These are phyloP conservation scores for Tirmania nivea DNA, from an alignment of 495 filamentous ascomycete genomes.

Conservation along the genomic window DNA sequence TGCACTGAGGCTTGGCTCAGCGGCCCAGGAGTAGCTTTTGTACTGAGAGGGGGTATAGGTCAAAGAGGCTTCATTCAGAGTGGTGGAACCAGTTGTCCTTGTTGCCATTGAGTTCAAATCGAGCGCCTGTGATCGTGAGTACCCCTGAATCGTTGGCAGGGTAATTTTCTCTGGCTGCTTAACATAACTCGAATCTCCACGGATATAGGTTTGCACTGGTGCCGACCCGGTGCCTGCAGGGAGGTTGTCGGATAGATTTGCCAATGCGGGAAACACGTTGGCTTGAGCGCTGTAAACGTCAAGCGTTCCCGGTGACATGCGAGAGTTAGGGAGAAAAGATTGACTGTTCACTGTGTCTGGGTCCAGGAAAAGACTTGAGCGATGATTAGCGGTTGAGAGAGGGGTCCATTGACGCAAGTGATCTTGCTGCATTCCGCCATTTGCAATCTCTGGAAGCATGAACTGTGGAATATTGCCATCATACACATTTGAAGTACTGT, in stretches of 20 bases:
- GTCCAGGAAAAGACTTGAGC: not conserved
- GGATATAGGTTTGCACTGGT: not conserved
- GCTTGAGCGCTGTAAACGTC: not conserved
- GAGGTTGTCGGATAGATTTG: not conserved
- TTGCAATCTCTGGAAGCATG: not conserved
- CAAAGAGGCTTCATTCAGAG: not conserved
- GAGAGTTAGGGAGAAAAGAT: not conserved
- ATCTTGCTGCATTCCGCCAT: not conserved
- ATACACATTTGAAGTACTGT: too few species aligned
- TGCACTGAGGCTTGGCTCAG: not conserved
- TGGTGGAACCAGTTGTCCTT: not conserved
- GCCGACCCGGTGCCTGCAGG: not conserved
- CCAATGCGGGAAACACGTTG: not conserved
- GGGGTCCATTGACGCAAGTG: not conserved
- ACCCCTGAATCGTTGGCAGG: not conserved
- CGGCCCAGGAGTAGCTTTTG: not conserved
- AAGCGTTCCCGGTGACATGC: not conserved
- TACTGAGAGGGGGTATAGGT: not conserved
- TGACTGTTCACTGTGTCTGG: not conserved
- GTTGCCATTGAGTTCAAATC: not conserved
- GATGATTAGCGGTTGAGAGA: not conserved
- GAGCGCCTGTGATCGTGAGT: not conserved
- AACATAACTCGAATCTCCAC: not conserved
- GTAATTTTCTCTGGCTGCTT: not conserved
- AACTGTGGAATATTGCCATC: not conserved